Evolutionary conservation across 164 flowering plant genomes (phyloP), one percentile per base, ranked within the genome.

Genomic region (Vitis rupestris): DNA sequence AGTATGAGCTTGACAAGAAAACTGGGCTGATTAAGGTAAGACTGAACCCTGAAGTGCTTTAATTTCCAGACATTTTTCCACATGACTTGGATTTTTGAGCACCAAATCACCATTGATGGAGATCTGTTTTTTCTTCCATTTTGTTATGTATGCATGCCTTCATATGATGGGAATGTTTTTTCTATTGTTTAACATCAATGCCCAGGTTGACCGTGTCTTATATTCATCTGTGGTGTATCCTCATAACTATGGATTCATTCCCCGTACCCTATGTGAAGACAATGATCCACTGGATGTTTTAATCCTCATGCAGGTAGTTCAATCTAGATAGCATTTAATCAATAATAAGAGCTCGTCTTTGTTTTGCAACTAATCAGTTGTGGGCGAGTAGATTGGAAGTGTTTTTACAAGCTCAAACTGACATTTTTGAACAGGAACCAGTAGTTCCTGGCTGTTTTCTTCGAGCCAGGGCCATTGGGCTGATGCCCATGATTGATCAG

Each of bases 201-300:
- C 16, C 23, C 84, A 89, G 94, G 90, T 89, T 16, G 91, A 89
- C 62, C 88, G 94, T 23, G 52, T 89, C 27, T 75, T 89, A 31
- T 86, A 89, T 63, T 89, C 94, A 16, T 89, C 94, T 0, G 90
- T 89, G 15, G 94, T 89, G 27, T 89, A 89, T 76, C 93, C 93
- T 69, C 93, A 87, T 52, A 88, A 87, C 44, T 37, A 37, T 37
- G 44, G 44, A 37, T 37, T 37, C 44, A 37, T 37, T 37, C 44
- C 44, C 6, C 83, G 94, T 12, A 86, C 94, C 48, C 67, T 89
- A 13, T 89, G 94, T 59, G 94, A 89, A 78, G 94, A 89, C 71
- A 86, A 81, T 76, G 94, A 89, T 63, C 94, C 94, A 14, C 63
- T 87, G 86, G 94, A 89, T 70, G 94, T 89, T 50, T 63, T 89